Evolutionary conservation across 2,329 filamentous ascomycete species (phyloP), one percentile per base, ranked within the genome.

Genomic region (Hypomyces rosellus): DNA sequence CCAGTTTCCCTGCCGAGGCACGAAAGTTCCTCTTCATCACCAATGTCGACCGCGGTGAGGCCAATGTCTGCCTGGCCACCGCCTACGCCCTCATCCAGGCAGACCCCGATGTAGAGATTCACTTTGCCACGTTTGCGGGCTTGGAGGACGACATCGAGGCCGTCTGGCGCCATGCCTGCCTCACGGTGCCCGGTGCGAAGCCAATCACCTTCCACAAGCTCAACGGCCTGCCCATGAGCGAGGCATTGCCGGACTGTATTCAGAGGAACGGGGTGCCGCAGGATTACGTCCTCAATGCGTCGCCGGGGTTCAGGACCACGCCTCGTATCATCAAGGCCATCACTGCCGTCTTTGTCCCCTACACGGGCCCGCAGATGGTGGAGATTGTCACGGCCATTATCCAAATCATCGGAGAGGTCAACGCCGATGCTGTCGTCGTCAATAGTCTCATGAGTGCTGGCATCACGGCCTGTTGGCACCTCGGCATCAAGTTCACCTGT

Each of bases 41-140:
- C 3, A 74, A 71, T 55, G 63, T 65, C 46, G 74, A 76, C 50
- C 66, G 68, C 51, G 74, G 74, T 4, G 70, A 75, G 50, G 68
- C 70, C 15, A 76, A 74, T 55, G 68, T 76, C 20, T 64, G 73
- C 34, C 54, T 77, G 6, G 74, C 74, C 6, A 66, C 70, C 0
- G 63, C 63, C 4, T 63, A 71, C 34, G 72, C 72, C 25, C 61
- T 76, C 1, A 54, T 72, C 1, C 57, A 53, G 14, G 34, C 61
- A 4, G 59, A 65, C 5, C 63, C 64, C 2, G 51, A 68, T 13
- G 63, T 70, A 25, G 64, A 72, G 34, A 58, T 76, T 6, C 73
- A 77, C 50, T 63, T 76, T 22, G 72, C 67, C 3, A 74, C 74
- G 0, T 75, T 72, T 52, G 50, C 57, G 1, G 59, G 61, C 3